Evolutionary conservation across 2,329 filamentous ascomycete genomes (phyloP).

Genomic region (Chrysoporthe austroafricana): DNA sequence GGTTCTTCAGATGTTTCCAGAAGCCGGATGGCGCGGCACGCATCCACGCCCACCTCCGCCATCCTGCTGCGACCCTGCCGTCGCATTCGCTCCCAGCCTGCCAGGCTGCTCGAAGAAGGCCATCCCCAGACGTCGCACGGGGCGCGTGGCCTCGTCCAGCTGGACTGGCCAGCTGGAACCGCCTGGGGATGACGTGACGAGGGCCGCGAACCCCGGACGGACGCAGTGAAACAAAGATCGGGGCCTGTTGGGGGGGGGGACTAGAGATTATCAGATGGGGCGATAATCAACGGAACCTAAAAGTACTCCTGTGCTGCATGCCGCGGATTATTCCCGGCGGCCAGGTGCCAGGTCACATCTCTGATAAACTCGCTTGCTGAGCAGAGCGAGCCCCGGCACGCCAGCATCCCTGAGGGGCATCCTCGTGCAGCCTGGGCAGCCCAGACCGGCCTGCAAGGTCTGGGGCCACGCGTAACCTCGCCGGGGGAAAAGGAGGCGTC

Average conservation of each 20-base stretch:
- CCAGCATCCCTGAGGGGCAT: neutral
- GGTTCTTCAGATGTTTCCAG: neutral
- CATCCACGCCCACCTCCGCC: neutral
- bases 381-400: neutral
- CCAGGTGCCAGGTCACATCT: neutral
- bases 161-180: neutral
- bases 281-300: neutral
- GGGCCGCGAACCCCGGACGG: neutral
- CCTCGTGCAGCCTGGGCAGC: neutral
- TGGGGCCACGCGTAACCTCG: neutral
- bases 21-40: neutral
- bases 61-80: neutral
- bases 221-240: neutral
- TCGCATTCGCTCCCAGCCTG: neutral
- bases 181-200: neutral
- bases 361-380: conserved; percentile 3
- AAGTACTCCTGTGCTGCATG: too few relatives aligned
- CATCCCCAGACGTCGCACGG: neutral
- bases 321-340: neutral
- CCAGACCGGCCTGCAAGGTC: neutral
- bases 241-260: neutral
- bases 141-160: neutral
- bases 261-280: conserved; percentile 16
- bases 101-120: neutral
- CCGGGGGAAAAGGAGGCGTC: conserved; percentile 33